Base-by-base conservation (phyloP, 169 alveolate genomes). In the Plasmodium gaboni region DNA sequence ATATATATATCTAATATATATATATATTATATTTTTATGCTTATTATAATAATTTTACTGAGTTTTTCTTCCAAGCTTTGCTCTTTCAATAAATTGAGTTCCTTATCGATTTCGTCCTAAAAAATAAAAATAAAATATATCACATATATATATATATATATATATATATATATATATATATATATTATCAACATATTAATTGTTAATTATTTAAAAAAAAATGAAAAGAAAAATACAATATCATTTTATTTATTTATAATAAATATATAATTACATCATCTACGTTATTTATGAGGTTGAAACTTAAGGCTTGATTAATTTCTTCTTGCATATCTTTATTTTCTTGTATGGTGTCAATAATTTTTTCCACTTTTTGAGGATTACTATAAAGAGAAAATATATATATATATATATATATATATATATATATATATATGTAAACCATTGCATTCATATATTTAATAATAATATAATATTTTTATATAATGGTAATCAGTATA, bases 261-360 rank as follows among this genome's bases (percentile, higher is more conserved):
- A 17, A 8, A 42, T 15, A 22, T 46, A 53, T 13, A 24, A 51
- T 76, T 76, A 76, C 91, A 68, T 83, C 91, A 60, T 83, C 91
- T 12, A 83, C 91, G 57, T 83, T 83, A 63, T 83, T 83, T 69
- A 83, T 19, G 22, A 69, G 73, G 26, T 83, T 83, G 48, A 83
- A 83, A 60, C 44, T 53, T 19, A 83, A 51, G 65, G 95, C 93
- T 71, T 94, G 95, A 73, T 74, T 70, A 22, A 94, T 78, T 86
- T 94, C 96, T 71, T 55, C 80, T 92, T 94, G 96, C 9, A 87
- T 67, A 28, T 94, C 95, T 59, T 92, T 89, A 59, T 87, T 91
- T 53, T 94, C 96, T 61, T 94, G 95, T 73, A 94, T 73, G 48
- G 92, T 91, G 50, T 94, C 96, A 76, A 94, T 89, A 55, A 94